Percentiles rank a stretch among this genome's conserved stretches.
phyloP scores from a whole-genome alignment of 2,329 filamentous ascomycete species.

The Monilinia fructicola region DNA sequence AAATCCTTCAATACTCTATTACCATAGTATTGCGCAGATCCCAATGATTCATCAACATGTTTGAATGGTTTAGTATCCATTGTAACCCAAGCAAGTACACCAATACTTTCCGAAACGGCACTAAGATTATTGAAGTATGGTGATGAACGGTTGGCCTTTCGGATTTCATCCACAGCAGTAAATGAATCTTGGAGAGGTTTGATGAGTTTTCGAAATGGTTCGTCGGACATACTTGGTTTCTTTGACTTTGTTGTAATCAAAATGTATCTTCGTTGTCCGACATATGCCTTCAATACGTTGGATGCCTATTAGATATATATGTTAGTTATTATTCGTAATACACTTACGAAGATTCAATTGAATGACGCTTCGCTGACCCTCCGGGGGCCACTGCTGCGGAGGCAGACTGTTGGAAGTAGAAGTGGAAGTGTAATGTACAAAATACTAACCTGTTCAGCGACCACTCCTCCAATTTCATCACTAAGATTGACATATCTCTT shows the following conservation, averaged over 20 bases:
- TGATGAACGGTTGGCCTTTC: slow-evolving; percentile 76
- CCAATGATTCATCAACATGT: slow-evolving; percentile 79
- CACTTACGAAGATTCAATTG: background rate
- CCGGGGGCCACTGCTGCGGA: background rate
- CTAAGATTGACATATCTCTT: slow-evolving; percentile 77
- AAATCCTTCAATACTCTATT: slow-evolving; percentile 90
- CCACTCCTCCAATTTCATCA: slow-evolving; percentile 71
- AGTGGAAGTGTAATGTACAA: background rate
- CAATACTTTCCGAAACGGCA: slow-evolving; percentile 86
- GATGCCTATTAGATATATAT: slow-evolving; percentile 45
- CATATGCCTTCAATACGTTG: slow-evolving; percentile 65
- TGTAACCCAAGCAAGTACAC: slow-evolving; percentile 86
- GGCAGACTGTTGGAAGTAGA: background rate
- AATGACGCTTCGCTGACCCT: slow-evolving; percentile 4
- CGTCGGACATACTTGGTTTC: slow-evolving; percentile 71
- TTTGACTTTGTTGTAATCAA: slow-evolving; percentile 86
- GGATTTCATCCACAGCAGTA: slow-evolving; percentile 74
- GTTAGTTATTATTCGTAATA: slow-evolving; percentile 23
- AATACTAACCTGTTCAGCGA: slow-evolving; percentile 72
- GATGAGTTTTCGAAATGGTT: slow-evolving; percentile 72
- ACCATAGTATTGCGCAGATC: slow-evolving; percentile 87
- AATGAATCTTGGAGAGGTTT: slow-evolving; percentile 85
- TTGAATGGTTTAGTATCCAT: slow-evolving; percentile 80
- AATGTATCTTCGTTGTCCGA: slow-evolving; percentile 83
- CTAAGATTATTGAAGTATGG: slow-evolving; percentile 78